A percentile compares a stretch with the other conserved stretches of the same genome.
Conservation (phyloP, 176 grass and related monocot genomes). For the Hyparrhenia diplandra region DNA sequence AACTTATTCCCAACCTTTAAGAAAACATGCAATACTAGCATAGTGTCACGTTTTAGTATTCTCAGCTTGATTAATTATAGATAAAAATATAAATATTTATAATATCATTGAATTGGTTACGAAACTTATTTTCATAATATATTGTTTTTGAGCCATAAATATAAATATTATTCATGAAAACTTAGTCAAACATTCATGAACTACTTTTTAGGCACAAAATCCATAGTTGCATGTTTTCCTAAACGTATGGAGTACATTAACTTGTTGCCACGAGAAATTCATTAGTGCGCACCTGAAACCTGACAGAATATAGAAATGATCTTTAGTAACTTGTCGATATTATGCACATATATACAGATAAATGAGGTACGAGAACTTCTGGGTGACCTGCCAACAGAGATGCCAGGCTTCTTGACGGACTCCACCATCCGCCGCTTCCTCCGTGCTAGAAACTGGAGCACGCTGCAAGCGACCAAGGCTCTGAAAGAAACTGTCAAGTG, state of each 20-base stretch:
- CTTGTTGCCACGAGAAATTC: not conserved
- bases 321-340: not conserved
- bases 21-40: too few species aligned
- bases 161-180: too few species aligned
- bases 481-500: conserved; percentile 35
- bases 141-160: too few species aligned
- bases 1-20: too few species aligned
- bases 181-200: too few species aligned
- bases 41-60: too few species aligned
- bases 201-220: too few species aligned
- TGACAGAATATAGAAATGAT: not conserved
- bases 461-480: conserved; percentile 26
- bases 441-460: conserved; percentile 34
- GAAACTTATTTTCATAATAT: too few species aligned
- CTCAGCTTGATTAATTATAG: too few species aligned
- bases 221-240: too few species aligned
- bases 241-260: not conserved
- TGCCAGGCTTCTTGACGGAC: conserved; percentile 40
- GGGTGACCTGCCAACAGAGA: not conserved
- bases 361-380: conserved; percentile 36
- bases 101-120: too few species aligned
- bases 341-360: conserved; percentile 15
- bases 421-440: conserved; percentile 46
- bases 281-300: not conserved
- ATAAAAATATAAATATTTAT: too few species aligned